Percentiles rank a stretch among this genome's conserved stretches.
These are phyloP conservation scores for Colletotrichum viniferum DNA, from an alignment of 2,329 filamentous ascomycete species.

Conservation along the genomic window DNA sequence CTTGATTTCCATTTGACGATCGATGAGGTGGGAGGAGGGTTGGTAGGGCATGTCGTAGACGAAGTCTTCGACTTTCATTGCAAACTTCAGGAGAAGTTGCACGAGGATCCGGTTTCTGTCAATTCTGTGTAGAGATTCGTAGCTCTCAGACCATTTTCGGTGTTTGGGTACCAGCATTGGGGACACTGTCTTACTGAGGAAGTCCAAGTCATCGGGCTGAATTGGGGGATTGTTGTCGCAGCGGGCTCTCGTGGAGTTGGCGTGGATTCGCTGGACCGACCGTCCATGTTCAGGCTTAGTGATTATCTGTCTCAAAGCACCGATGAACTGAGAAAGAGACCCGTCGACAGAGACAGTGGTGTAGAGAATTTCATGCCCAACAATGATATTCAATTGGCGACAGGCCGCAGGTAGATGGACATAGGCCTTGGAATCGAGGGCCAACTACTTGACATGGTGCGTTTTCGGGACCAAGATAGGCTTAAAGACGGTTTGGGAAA, in stretches of 20 bases:
- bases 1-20: not conserved
- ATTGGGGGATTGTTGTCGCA: not conserved
- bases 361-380: not conserved
- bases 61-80: not conserved
- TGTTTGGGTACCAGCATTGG: not conserved
- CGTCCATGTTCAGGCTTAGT: not conserved
- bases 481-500: not conserved
- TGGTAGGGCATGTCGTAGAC: not conserved
- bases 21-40: not conserved
- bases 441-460: not conserved
- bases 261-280: not conserved
- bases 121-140: fast-evolving
- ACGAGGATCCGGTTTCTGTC: not conserved
- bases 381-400: not conserved
- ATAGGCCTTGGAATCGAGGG: not conserved
- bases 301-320: not conserved
- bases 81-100: not conserved
- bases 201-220: not conserved
- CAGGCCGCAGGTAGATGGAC: not conserved
- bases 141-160: not conserved
- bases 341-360: fast-evolving
- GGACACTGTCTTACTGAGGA: not conserved
- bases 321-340: not conserved
- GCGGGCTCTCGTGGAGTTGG: not conserved
- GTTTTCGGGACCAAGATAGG: not conserved